Base-by-base conservation (phyloP, 495 filamentous ascomycete species). In the Opeltia flavorubescens region DNA sequence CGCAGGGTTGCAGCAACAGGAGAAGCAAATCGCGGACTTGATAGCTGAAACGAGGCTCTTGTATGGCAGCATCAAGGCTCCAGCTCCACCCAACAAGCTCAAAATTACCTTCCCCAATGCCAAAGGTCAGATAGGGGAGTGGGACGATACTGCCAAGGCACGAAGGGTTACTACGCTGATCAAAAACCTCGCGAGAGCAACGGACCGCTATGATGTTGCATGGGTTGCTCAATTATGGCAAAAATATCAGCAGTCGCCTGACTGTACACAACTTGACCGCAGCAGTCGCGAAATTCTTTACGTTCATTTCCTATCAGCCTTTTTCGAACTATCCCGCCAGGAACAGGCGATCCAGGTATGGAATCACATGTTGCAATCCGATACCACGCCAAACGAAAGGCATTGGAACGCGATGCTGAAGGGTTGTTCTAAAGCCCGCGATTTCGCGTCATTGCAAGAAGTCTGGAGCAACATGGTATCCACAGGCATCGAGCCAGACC, bases 351-450 rank as follows among this genome's bases (percentile, higher is more conserved):
- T 78, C 23, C 61, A 72, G 2, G 74, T 77, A 4, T 81, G 78
- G 74, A 76, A 78, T 47, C 51, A 66, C 45, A 74, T 83, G 69
- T 60, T 75, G 28, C 45, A 56, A 9, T 43, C 59, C 45, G 72
- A 72, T 0, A 52, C 74, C 26, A 55, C 59, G 26, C 78, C 81
- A 17, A 71, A 61, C 11, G 50, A 74, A 12, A 66, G 58, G 44
- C 78, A 79, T 0, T 85, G 75, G 75, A 74, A 69, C 30, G 60
- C 68, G 24, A 83, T 85, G 76, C 66, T 86, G 21, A 52, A 65
- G 23, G 83, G 80, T 15, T 78, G 72, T 50, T 59, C 59, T 49
- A 62, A 57, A 17, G 61, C 68, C 12, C 48, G 59, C 20, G 74
- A 81, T 50, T 13, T 60, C 13, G 50, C 64, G 8, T 72, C 67